These are phyloP conservation scores for Vitis amurensis DNA, from an alignment of 164 flowering plant genomes.

Conservation along the genomic window DNA sequence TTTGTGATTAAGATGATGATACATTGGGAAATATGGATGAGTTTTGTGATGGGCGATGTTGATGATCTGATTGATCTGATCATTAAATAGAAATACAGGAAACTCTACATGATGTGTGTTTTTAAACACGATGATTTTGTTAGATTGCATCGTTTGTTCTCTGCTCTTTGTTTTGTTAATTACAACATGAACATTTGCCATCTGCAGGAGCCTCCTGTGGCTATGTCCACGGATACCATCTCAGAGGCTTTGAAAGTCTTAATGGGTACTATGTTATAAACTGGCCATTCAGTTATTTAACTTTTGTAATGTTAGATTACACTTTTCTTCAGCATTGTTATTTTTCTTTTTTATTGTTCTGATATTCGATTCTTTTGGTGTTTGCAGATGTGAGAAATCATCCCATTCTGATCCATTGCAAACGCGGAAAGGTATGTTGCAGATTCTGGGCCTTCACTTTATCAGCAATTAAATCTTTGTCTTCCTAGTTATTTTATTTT, in stretches of 20 bases:
- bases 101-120: too few relatives aligned
- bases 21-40: too few relatives aligned
- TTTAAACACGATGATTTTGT: too few relatives aligned
- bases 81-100: too few relatives aligned
- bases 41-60: too few relatives aligned
- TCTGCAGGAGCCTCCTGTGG: constrained; percentile 51
- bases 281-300: neutral
- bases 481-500: too few relatives aligned
- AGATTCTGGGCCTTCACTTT: too few relatives aligned
- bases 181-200: constrained; percentile 6
- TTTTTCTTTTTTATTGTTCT: neutral
- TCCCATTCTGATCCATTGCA: constrained; percentile 80
- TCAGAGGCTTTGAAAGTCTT: constrained; percentile 62
- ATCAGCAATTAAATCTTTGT: too few relatives aligned
- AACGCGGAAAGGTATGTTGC: constrained; percentile 66
- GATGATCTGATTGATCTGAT: too few relatives aligned
- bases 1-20: too few relatives aligned
- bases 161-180: constrained; percentile 3
- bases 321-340: neutral
- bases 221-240: constrained; percentile 52
- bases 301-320: neutral
- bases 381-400: constrained; percentile 74
- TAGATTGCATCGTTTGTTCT: neutral
- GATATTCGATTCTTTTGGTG: neutral
- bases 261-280: constrained; percentile 48